Evolutionary conservation across 2,329 filamentous ascomycete species (phyloP), one percentile per base, ranked within the genome.

Genomic region (Chaetothyriales sp.): DNA sequence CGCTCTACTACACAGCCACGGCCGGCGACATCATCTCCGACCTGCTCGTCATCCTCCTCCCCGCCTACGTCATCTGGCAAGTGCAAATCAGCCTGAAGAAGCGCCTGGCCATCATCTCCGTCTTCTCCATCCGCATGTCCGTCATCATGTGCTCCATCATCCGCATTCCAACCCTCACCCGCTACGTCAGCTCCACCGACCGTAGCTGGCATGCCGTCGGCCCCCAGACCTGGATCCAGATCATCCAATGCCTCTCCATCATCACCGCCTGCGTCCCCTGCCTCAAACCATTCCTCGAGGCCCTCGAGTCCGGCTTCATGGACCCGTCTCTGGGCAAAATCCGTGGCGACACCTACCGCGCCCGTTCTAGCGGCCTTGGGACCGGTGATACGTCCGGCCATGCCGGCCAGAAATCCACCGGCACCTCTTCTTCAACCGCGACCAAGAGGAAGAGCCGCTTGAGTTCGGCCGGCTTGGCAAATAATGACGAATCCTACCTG

Each of bases 201-300:
- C 49, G 22, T n/a, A 53, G 47, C 29, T 58, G 56, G 56, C 52
- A 56, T 15, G 25, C 51, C 13, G 54, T 58, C 18, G 44, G 44
- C 1, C 52, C 51, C 18, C 56, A 58, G 49, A 55, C 44, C 4
- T 58, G 56, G 54, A 29, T 48, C 5, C 56, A 58, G 44, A 43
- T 58, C 51, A 44, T 56, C 19, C 56, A 55, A 51, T 57, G 56
- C 28, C 45, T 58, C 15, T 50, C 50, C 25, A 44, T 58, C 48
- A 55, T 55, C 46, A 55, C 56, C 18, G 56, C 56, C 13, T 58
- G 54, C 44, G 47, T 56, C 15, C 56, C 56, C 18, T 57, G 52
- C 18, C 43, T 57, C 10, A 45, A 45, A 45, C 43, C 43, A 7
- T 45, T 45, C 43, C 43, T 45, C 15, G 43, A 10, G 20, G 20